Base-by-base conservation (phyloP, 148 eudicot species). In the Salicornia ramosissima region DNA sequence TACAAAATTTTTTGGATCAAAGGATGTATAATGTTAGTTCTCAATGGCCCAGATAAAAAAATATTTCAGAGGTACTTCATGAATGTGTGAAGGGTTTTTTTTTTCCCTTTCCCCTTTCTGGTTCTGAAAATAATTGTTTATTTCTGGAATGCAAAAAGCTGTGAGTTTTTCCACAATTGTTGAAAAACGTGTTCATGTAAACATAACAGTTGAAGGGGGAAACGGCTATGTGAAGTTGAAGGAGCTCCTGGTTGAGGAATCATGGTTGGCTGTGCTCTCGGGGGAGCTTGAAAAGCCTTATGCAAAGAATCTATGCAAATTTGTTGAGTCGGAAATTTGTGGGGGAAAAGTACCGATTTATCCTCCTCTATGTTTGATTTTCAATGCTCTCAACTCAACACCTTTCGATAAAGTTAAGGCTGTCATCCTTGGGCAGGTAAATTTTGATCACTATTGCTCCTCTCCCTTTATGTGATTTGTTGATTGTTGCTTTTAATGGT, bases 401-500 rank as follows among this genome's bases (percentile, higher is more conserved):
- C 87, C 97, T 0, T 88, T 88, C 78, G 88, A 90, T 73, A 78
- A 71, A 31, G 92, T 94, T 55, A 94, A 94, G 74, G 92, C 75
- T 73, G 98, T 94, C 71, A 87, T 94, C 64, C 93, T 94, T 68
- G 98, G 98, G 26, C 98, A 94, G 97, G 97, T 92, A 75, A 19
- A 50, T 68, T 33, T 31, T 24, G 0, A 40, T 11, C 5, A 14
- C n/a, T 54, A 13, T 50, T 66, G 21, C 53, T 46, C 56, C n/a
- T 70, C 28, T 55, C 65, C 22, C 15, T 55, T 53, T 45, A 50
- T 39, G 11, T 39, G 21, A 14, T 45, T 28, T 29, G 3, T 55
- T 10, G 36, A 50, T 29, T 50, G 33, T 55, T 21, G 55, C 43
- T 31, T 31, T 49, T 15, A 22, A 3, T 40, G 12, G 8, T 45